Conservation (phyloP, 768 basidiomycete species). For the Hemileccinum rubropunctum region DNA sequence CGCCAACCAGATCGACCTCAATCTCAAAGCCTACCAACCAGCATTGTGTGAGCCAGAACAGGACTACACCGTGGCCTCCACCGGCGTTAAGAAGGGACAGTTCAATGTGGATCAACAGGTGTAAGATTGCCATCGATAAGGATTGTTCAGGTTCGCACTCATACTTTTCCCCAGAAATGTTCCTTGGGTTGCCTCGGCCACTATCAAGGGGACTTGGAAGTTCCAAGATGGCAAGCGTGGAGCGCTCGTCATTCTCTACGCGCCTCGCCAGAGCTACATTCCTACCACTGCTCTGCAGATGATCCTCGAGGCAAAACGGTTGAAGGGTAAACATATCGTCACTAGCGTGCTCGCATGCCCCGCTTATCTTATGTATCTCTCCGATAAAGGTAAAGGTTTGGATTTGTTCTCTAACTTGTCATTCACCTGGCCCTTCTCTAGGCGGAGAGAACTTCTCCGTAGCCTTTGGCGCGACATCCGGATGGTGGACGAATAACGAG, state of each 20-base stretch:
- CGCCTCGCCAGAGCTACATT: slow-evolving; percentile 21
- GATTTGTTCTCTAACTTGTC: not conserved
- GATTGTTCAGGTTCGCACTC: too few species aligned
- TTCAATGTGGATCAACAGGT: slow-evolving; percentile 4
- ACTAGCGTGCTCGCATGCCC: slow-evolving; percentile 24
- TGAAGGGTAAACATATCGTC: slow-evolving; percentile 25
- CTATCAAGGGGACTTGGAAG: slow-evolving; percentile 29
- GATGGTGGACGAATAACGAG: slow-evolving; percentile 7
- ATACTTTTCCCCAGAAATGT: not conserved
- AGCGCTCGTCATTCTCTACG: slow-evolving; percentile 28
- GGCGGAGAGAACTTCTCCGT: slow-evolving; percentile 12
- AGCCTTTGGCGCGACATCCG: slow-evolving; percentile 5
- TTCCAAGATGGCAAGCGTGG: slow-evolving; percentile 22
- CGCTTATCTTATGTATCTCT: slow-evolving; percentile 25
- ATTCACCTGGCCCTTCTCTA: not conserved
- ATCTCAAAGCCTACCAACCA: slow-evolving; percentile 1
- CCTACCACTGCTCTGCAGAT: not conserved
- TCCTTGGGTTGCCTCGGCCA: slow-evolving; percentile 21
- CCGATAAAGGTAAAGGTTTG: slow-evolving; percentile 8
- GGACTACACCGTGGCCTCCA: slow-evolving; percentile 17
- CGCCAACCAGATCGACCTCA: not conserved
- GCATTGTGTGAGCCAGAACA: slow-evolving; percentile 9
- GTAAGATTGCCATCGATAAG: not conserved
- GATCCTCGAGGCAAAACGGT: slow-evolving; percentile 2
- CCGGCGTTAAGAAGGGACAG: slow-evolving; percentile 14